Evolutionary conservation across 306 rosid genomes (phyloP).

Genomic region (Psophocarpus tetragonolobus): DNA sequence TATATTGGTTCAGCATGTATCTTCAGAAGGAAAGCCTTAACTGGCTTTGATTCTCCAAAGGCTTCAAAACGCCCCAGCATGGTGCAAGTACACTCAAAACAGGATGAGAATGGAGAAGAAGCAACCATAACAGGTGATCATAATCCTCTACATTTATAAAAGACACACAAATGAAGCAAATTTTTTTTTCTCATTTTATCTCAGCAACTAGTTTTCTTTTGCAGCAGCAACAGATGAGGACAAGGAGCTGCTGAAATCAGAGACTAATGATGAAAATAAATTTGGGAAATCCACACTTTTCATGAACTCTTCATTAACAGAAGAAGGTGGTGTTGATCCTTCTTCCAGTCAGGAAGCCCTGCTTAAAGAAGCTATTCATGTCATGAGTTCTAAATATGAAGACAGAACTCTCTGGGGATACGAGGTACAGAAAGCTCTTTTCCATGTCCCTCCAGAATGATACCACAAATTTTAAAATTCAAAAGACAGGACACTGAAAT

Average conservation of each 20-base stretch:
- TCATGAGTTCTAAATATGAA: constrained; percentile 83
- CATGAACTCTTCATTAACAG: constrained; percentile 78
- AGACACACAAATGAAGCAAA: not conserved
- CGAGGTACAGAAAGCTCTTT: constrained; percentile 55
- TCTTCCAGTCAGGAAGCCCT: constrained; percentile 75
- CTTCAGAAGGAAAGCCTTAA: constrained; percentile 86
- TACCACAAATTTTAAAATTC: not conserved
- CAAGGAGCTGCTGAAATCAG: constrained; percentile 66
- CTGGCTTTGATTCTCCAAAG: constrained; percentile 81
- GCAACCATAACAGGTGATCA: constrained; percentile 52
- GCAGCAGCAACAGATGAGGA: constrained; percentile 62
- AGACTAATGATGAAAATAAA: constrained; percentile 72
- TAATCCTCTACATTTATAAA: constrained; percentile 13
- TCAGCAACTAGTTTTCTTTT: constrained; percentile 8
- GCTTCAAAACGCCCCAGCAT: constrained; percentile 70
- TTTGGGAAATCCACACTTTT: constrained; percentile 78
- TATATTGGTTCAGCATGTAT: constrained; percentile 92
- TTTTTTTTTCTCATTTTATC: not conserved
- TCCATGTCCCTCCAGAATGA: not conserved
- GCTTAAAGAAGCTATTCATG: constrained; percentile 95
- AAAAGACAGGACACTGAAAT: not conserved
- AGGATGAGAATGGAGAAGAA: constrained; percentile 68
- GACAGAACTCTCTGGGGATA: constrained; percentile 94
- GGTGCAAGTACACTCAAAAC: constrained; percentile 69
- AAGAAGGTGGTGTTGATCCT: constrained; percentile 84